phyloP scores from a whole-genome alignment of 192 early-diverging fungal genomes.

The Coemansia sp. region DNA sequence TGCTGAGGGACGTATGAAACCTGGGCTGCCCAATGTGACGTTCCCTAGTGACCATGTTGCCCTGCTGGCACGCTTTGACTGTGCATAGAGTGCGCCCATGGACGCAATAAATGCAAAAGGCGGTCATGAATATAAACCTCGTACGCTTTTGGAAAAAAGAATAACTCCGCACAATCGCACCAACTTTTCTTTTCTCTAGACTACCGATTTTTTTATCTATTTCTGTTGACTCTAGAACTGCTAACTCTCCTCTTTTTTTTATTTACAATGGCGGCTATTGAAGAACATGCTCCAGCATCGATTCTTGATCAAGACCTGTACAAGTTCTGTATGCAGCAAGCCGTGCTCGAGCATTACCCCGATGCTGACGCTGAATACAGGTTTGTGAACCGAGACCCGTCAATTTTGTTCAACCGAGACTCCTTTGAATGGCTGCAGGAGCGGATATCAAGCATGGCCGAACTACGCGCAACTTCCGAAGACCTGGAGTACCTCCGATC shows the following conservation, averaged over 20 bases:
- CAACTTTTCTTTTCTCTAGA: neutral
- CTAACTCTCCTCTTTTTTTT: neutral
- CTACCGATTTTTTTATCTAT: neutral
- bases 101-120: neutral
- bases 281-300: constrained; percentile 48
- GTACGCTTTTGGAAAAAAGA: neutral
- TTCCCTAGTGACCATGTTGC: constrained; percentile 56
- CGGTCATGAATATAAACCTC: neutral
- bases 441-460: constrained; percentile 39
- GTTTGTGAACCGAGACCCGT: constrained; percentile 67
- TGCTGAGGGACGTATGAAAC: constrained; percentile 30
- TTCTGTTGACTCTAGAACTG: neutral
- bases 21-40: constrained; percentile 48
- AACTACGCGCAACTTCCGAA: constrained; percentile 8
- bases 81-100: neutral
- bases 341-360: constrained; percentile 71
- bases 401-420: constrained; percentile 41
- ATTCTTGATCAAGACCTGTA: constrained; percentile 85
- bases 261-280: neutral
- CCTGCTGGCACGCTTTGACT: constrained; percentile 33
- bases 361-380: constrained; percentile 61
- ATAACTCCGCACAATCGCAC: neutral
- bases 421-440: constrained; percentile 54
- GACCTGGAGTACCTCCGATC: constrained; percentile 53
- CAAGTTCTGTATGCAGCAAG: constrained; percentile 86